These are phyloP conservation scores for Aureoboletus auriporus DNA, from an alignment of 768 basidiomycete genomes.

Conservation along the genomic window DNA sequence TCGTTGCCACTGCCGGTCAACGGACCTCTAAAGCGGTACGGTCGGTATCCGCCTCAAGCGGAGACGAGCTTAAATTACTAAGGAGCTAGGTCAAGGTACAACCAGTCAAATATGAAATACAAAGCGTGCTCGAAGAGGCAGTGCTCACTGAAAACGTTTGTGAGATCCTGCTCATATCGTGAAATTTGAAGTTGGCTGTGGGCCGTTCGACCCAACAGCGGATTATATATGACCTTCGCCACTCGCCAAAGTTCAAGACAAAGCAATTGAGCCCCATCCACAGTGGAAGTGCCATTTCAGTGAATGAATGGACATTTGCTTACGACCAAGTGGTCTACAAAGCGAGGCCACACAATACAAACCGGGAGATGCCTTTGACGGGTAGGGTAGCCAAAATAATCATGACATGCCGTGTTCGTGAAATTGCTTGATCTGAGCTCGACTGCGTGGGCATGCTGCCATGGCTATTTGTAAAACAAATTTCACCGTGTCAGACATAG, in stretches of 20 bases:
- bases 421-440: not conserved
- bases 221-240: conserved; percentile 26
- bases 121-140: not conserved
- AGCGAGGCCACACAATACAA: conserved; percentile 12
- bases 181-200: not conserved
- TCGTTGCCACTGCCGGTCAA: conserved; percentile 4
- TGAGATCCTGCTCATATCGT: conserved; percentile 30
- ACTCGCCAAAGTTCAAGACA: conserved; percentile 25
- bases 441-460: not conserved
- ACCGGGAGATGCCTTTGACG: conserved; percentile 2
- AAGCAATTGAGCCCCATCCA: conserved; percentile 13
- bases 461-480: not conserved
- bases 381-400: not conserved
- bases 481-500: not conserved
- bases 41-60: conserved; percentile 1
- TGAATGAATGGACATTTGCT: conserved; percentile 9
- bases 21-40: conserved; percentile 15
- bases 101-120: not conserved
- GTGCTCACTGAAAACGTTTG: conserved; percentile 27
- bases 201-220: not conserved
- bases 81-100: conserved; percentile 17
- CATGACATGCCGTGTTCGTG: conserved; percentile 4
- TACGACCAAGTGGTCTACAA: not conserved
- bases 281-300: conserved; percentile 7
- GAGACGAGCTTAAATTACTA: conserved; percentile 20